Conservation (phyloP, 208 protist genomes). For the Trypanosoma boissoni region DNA sequence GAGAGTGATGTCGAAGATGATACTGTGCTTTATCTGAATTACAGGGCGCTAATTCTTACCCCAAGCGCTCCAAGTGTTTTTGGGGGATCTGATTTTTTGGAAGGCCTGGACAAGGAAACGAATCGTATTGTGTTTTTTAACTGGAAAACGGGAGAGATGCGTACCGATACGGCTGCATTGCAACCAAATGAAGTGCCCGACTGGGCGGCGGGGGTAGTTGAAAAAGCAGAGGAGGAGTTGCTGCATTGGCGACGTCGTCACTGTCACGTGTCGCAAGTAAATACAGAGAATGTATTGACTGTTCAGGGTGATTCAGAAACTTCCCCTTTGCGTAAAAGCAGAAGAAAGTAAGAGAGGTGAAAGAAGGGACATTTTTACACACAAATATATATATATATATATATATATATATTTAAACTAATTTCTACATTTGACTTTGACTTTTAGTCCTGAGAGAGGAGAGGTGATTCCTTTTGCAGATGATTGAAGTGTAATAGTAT, state of each 20-base stretch:
- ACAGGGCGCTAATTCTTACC: constrained; percentile 70
- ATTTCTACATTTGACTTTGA: too few relatives aligned
- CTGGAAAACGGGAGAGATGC: constrained; percentile 24
- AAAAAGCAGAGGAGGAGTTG: constrained; percentile 23
- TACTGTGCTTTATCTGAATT: constrained; percentile 61
- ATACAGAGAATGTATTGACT: neutral
- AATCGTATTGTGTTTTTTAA: constrained; percentile 23
- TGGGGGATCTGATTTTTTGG: constrained; percentile 59
- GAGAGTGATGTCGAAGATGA: constrained; percentile 25
- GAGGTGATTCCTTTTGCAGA: too few relatives aligned
- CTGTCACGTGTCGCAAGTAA: neutral
- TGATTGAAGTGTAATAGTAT: too few relatives aligned
- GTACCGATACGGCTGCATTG: constrained; percentile 20
- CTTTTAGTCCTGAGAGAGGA: too few relatives aligned
- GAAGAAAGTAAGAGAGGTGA: too few relatives aligned
- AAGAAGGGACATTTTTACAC: too few relatives aligned
- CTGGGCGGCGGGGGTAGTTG: constrained; percentile 22
- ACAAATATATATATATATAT: too few relatives aligned
- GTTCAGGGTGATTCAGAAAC: neutral
- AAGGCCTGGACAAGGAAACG: constrained; percentile 34
- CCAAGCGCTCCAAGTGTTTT: constrained; percentile 62
- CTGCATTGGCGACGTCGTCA: constrained; percentile 17
- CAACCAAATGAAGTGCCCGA: constrained; percentile 7
- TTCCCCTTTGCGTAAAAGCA: constrained; percentile 5
- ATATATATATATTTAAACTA: too few relatives aligned